A percentile compares a stretch with the other conserved stretches of the same genome.
phyloP scores from a whole-genome alignment of 2,329 filamentous ascomycete genomes.

The Talaromyces marneffei region DNA sequence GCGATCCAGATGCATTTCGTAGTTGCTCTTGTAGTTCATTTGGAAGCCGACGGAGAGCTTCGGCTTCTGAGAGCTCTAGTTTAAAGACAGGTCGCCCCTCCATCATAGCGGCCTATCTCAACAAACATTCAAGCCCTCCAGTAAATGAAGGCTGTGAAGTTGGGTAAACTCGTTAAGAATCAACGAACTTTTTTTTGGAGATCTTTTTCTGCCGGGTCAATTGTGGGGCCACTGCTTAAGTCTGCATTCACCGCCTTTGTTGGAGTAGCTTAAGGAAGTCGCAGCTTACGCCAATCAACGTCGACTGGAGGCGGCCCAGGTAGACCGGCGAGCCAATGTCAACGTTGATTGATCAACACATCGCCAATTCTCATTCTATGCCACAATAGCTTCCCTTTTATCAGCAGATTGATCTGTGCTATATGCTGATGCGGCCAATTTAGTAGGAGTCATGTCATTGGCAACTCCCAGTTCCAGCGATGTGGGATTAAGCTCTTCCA shows the following conservation, averaged over 20 bases:
- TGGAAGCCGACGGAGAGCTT: conserved; percentile 56
- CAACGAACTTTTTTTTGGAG: conserved; percentile 23
- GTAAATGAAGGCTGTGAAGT: conserved; percentile 26
- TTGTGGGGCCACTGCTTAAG: conserved; percentile 1
- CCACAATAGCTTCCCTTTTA: neutral
- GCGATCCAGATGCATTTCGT: conserved; percentile 55
- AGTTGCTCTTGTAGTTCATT: conserved; percentile 64
- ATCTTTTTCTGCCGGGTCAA: conserved; percentile 28
- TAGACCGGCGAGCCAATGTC: no score
- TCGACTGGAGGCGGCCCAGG: neutral
- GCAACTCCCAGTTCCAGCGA: conserved; percentile 19
- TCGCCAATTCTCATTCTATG: neutral
- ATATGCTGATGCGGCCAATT: conserved; percentile 10
- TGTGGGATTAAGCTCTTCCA: conserved; percentile 17
- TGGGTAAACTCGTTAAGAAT: conserved; percentile 9
- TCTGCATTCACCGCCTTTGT: conserved; percentile 23
- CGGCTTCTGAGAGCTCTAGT: conserved; percentile 51
- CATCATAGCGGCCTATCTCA: conserved; percentile 32
- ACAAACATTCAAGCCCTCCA: conserved; percentile 26
- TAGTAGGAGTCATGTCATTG: conserved; percentile 24
- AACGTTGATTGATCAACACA: no score
- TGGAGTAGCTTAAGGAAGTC: neutral
- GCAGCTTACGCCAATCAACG: conserved; percentile 10
- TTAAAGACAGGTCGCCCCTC: conserved; percentile 34
- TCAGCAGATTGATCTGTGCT: conserved; percentile 9